Evolutionary conservation across 2,329 filamentous ascomycete genomes (phyloP), one percentile per base, ranked within the genome.

Genomic region (Botrytis cinerea): DNA sequence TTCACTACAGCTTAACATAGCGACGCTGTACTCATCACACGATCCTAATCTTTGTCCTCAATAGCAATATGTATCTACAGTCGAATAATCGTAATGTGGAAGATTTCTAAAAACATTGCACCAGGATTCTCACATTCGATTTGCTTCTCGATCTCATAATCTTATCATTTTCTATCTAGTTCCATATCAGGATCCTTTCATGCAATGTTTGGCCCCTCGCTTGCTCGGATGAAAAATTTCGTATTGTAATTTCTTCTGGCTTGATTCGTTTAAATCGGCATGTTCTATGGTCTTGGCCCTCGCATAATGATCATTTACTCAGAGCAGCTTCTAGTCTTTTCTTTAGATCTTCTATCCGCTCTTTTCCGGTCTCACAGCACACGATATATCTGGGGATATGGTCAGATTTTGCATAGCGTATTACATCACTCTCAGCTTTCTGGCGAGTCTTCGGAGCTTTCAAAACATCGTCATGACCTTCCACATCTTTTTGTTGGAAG

Each of bases 321-420:
- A 2, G 4, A 1, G 2, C 22, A 25, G 25, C 2, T 5, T 2
- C 3, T 9, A 25, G 25, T 1, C 4, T 10, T 48, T 12, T 2
- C 46, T 48, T 9, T 48, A 10, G 46, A 8, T 48, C 6, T 46
- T 1, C 20, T 48, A 25, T 14, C 40, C 12, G 14, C 40, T 43
- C 40, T 43, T 43, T 12, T 43, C 40, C 35, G 6, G 6, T 35
- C 35, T 5, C 6, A 7, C 35, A 35, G 35, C 35, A 35, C 35
- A 35, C 35, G 35, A 35, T 35, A 35, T 35, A 35, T 35, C 35
- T 35, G 35, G 5, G 35, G 5, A 35, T 35, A 35, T 35, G 4
- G 0, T 35, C 6, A 35, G 35, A 7, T 35, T 35, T 35, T 35
- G 35, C 35, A 35, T 35, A 35, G 35, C 4, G 35, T 35, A 35